Evolutionary conservation across 176 grass and related monocot genomes (phyloP).

Genomic region (Ensete ventricosum): DNA sequence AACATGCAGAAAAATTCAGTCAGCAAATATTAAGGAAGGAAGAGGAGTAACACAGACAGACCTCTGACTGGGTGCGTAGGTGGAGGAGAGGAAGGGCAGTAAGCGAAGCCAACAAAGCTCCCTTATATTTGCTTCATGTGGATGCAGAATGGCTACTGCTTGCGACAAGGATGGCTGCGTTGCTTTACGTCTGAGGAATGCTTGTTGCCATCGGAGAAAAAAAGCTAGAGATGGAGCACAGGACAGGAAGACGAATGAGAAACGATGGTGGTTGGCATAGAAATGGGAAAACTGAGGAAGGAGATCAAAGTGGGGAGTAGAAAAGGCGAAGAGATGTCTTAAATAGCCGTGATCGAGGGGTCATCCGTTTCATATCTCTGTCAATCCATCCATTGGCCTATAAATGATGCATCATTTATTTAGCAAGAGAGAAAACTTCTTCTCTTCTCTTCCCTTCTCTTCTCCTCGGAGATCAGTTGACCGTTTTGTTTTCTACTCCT

Average conservation of each 20-base stretch:
- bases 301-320: background rate
- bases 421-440: background rate
- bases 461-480: background rate
- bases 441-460: too few species aligned
- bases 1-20: too few species aligned
- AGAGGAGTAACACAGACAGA: too few species aligned
- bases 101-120: too few species aligned
- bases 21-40: too few species aligned
- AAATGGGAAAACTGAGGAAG: background rate
- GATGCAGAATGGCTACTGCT: too few species aligned
- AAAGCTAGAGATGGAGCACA: background rate
- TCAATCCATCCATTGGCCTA: background rate
- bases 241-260: background rate
- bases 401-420: background rate
- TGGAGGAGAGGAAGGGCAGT: too few species aligned
- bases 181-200: background rate
- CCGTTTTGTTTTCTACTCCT: background rate
- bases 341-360: background rate
- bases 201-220: background rate
- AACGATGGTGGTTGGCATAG: background rate
- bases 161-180: background rate
- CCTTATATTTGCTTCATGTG: too few species aligned
- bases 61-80: too few species aligned
- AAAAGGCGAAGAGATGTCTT: background rate
- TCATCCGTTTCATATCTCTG: constrained; percentile 14